A percentile compares a stretch with the other conserved stretches of the same genome.
These are phyloP conservation scores for Aspergillus taichungensis DNA, from an alignment of 495 filamentous ascomycete genomes.

Conservation along the genomic window DNA sequence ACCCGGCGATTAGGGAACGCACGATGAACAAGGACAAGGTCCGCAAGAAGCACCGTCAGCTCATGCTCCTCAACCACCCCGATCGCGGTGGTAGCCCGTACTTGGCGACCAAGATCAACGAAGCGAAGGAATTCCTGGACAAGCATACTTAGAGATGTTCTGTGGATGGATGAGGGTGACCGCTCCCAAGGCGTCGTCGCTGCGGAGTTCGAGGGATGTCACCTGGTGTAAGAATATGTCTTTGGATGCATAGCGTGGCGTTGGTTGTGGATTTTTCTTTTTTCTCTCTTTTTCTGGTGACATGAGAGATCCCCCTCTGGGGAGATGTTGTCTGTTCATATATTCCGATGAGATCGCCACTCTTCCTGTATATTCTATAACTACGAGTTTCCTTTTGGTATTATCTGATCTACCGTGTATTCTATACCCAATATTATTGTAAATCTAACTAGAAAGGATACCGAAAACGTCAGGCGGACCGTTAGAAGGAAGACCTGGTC, in stretches of 20 bases:
- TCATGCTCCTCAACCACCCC: conserved; percentile 97
- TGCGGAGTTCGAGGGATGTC: background rate
- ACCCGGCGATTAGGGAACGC: conserved; percentile 55
- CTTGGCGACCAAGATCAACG: conserved; percentile 93
- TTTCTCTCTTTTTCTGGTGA: conserved; percentile 14
- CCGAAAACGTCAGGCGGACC: too few relatives aligned
- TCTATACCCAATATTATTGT: background rate
- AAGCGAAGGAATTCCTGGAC: conserved; percentile 93
- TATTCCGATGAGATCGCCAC: conserved; percentile 37
- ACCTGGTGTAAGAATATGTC: conserved; percentile 13
- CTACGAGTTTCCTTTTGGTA: background rate
- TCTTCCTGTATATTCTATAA: conserved; percentile 16
- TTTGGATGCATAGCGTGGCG: conserved; percentile 41
- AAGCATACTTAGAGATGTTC: conserved; percentile 40
- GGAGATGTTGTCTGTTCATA: conserved; percentile 17
- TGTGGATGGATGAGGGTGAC: background rate
- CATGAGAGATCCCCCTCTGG: background rate
- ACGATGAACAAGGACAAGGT: conserved; percentile 82
- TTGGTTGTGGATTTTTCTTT: conserved; percentile 30
- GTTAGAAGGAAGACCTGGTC: too few relatives aligned
- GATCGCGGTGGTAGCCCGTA: conserved; percentile 96
- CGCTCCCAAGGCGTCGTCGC: conserved; percentile 1
- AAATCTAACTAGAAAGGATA: too few relatives aligned
- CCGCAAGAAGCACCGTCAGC: conserved; percentile 88
- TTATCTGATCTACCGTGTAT: conserved; percentile 13